Percentiles rank a stretch among this genome's conserved stretches.
Evolutionary conservation across 306 rosid species (phyloP).

Genomic region (Quercus dentata): DNA sequence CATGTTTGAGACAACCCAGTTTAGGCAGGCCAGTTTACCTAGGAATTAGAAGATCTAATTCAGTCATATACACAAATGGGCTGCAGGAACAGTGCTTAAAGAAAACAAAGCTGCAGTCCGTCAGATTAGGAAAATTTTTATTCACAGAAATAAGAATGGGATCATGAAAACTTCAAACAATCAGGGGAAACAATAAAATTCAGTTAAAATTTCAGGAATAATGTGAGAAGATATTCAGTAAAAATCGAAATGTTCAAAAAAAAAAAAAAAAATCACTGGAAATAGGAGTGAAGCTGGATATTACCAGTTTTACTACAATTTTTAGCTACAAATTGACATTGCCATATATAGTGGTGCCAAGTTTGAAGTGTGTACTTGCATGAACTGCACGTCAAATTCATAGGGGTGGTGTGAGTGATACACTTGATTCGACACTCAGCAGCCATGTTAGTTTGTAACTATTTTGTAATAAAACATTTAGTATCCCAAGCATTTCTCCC

Average conservation of each 20-base stretch:
- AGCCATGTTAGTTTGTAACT: too few species aligned
- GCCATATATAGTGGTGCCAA: too few species aligned
- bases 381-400: too few species aligned
- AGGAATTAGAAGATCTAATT: not conserved
- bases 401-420: too few species aligned
- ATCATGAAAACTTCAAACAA: not conserved
- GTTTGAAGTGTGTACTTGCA: too few species aligned
- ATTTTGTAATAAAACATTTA: too few species aligned
- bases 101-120: not conserved
- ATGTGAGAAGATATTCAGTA: not conserved
- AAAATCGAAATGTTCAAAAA: not conserved
- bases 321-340: too few species aligned
- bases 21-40: not conserved
- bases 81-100: not conserved
- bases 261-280: not conserved
- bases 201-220: not conserved
- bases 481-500: too few species aligned
- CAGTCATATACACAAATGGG: not conserved
- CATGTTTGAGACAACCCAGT: not conserved
- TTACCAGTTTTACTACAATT: too few species aligned
- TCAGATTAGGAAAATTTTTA: not conserved
- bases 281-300: too few species aligned
- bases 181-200: not conserved
- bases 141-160: not conserved
- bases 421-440: too few species aligned